Evolutionary conservation across 1,284 basidiomycete genomes (phyloP).

Genomic region (Fomes fomentarius): DNA sequence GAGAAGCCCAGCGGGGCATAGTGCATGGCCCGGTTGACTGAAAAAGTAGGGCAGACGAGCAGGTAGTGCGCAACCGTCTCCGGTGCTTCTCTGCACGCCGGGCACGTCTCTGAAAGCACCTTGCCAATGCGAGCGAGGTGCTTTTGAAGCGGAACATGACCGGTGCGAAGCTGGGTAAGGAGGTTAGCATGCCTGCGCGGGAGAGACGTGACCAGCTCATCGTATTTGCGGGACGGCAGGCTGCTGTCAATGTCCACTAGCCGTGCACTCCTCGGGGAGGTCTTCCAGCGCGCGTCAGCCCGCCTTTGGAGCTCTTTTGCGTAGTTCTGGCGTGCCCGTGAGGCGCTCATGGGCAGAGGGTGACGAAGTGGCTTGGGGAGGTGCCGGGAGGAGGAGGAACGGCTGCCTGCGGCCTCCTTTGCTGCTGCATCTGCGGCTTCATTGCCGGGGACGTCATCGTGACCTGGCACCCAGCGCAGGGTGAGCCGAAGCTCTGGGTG

Average conservation of each 20-base stretch:
- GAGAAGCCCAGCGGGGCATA: background rate
- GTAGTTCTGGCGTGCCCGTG: constrained; percentile 8
- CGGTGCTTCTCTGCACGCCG: constrained; percentile 18
- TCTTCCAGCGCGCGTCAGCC: too few relatives aligned
- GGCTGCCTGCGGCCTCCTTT: constrained; percentile 18
- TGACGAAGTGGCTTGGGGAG: constrained; percentile 13
- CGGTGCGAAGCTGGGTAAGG: constrained; percentile 33
- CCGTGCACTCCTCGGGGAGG: too few relatives aligned
- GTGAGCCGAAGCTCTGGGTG: background rate
- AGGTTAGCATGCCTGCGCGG: constrained; percentile 22
- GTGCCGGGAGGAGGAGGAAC: background rate
- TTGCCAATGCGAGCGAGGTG: constrained; percentile 28
- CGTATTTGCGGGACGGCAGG: too few relatives aligned
- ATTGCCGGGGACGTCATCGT: constrained; percentile 23
- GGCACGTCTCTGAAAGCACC: constrained; percentile 26
- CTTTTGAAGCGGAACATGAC: constrained; percentile 30
- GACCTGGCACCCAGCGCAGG: constrained; percentile 19
- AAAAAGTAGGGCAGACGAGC: background rate
- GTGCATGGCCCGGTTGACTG: background rate
- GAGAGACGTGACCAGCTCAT: background rate
- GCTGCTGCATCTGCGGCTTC: constrained; percentile 20
- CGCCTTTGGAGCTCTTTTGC: background rate
- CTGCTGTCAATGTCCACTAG: too few relatives aligned
- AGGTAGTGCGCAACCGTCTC: constrained; percentile 28
- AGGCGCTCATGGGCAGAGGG: constrained; percentile 14